Evolutionary conservation across 2,329 filamentous ascomycete genomes (phyloP), one percentile per base, ranked within the genome.

Genomic region (Cordyceps javanica): DNA sequence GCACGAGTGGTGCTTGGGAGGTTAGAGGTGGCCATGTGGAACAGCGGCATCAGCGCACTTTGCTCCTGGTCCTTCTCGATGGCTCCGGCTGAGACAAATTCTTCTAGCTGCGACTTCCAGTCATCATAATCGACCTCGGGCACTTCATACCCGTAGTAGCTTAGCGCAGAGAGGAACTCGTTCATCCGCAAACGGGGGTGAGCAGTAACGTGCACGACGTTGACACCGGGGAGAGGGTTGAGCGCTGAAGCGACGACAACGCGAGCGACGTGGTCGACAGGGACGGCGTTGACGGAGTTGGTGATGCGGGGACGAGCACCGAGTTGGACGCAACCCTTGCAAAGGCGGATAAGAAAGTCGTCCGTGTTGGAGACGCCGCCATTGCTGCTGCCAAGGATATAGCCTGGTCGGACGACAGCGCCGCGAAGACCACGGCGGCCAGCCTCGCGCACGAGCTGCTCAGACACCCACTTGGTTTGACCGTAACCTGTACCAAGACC

Each of bases 231-330:
- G 1, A 84, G 78, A 0, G 86, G 86, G 66, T 87, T 81, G 64
- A 95, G 79, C 0, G 85, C 81, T 5, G 87, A 78, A 0, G 91
- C 90, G 19, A 91, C 84, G 26, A 96, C 88, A 8, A 96, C 82
- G n/a, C 83, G 80, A 1, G 87, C 83, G 36, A 97, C 91, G 63
- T 96, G 90, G 61, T 85, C 85, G 26, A 96, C 91, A 0, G 93
- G 92, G 0, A 96, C 89, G 70, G 87, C 85, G 75, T 97, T 97
- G 71, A 97, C 85, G 0, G 90, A 90, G 75, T 96, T 97, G 69
- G 79, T 73, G 64, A 97, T 95, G 63, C 82, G 80, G 1, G 92
- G 93, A 0, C 90, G 81, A 3, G 80, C 78, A 2, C 76, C 76
- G 3, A 97, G 78, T 72, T 97, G 92, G 52, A 96, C 77, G 66